Conservation (phyloP, 2,329 filamentous ascomycete species). For the Fusarium sp. region DNA sequence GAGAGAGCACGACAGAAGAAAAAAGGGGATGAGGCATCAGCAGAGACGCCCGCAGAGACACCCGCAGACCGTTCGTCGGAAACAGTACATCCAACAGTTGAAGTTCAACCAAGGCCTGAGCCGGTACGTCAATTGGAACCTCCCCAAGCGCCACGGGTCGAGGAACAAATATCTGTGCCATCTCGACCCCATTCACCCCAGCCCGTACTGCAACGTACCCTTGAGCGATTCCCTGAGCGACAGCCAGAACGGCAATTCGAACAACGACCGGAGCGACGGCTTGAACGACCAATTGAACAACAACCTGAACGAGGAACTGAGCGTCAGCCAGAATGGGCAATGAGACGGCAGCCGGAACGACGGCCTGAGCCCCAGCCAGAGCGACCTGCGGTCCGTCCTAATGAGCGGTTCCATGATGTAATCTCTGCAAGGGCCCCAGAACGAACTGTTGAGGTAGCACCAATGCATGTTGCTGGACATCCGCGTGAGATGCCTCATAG, state of each 20-base stretch:
- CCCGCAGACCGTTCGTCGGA: background rate
- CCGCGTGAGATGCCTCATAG: constrained; percentile 10
- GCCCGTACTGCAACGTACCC: constrained; percentile 5
- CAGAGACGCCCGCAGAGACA: constrained; percentile 9
- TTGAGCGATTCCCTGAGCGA: constrained; percentile 11
- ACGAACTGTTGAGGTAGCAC: constrained; percentile 14
- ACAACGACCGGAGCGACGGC: constrained; percentile 2
- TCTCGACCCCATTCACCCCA: constrained; percentile 23
- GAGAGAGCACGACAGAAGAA: constrained; percentile 33
- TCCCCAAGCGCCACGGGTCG: background rate
- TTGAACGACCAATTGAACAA: constrained; percentile 3
- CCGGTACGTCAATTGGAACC: background rate
- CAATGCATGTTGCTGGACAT: constrained; percentile 12
- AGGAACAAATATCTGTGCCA: constrained; percentile 21
- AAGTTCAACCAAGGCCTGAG: constrained; percentile 24
- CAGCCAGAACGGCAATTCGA: background rate
- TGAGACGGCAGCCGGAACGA: constrained; percentile 6
- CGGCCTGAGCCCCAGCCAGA: constrained; percentile 11
- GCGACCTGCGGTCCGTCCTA: background rate
- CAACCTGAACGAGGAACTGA: constrained; percentile 8
- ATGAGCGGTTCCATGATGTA: constrained; percentile 16
- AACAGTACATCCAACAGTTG: constrained; percentile 19
- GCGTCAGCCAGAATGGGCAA: background rate
- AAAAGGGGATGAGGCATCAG: constrained; percentile 8
- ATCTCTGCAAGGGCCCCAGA: constrained; percentile 13